Evolutionary conservation across 371 early-diverging fungal species (phyloP).

Genomic region (Amoeboaphelidium protococcarum): DNA sequence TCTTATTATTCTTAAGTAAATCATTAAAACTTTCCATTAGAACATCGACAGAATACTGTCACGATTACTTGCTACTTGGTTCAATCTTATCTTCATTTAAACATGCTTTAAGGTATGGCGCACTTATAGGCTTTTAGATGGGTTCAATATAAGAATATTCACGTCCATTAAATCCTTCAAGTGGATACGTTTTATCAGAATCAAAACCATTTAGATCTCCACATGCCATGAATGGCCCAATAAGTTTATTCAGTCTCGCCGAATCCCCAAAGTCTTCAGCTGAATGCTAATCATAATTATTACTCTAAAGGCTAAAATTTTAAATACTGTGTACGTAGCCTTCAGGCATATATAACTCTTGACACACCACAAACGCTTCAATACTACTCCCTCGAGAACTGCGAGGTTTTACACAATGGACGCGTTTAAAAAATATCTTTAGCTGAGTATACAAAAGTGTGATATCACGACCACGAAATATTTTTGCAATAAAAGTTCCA

Average conservation of each 20-base stretch:
- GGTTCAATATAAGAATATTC: too few relatives aligned
- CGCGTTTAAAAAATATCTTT: conserved; percentile 59
- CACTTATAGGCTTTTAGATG: too few relatives aligned
- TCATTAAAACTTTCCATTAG: too few relatives aligned
- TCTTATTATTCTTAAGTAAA: too few relatives aligned
- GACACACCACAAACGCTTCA: conserved; percentile 20
- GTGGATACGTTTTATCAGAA: conserved; percentile 9
- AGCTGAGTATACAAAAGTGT: conserved; percentile 69
- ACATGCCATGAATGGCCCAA: conserved; percentile 72
- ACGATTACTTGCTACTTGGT: too few relatives aligned
- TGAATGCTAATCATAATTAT: too few relatives aligned
- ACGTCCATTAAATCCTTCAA: too few relatives aligned
- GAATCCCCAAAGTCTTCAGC: conserved; percentile 26
- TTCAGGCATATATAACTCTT: conserved; percentile 1
- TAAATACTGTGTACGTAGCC: too few relatives aligned
- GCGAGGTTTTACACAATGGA: conserved; percentile 77
- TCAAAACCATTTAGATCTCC: conserved; percentile 35
- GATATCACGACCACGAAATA: conserved; percentile 80
- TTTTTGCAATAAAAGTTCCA: conserved; percentile 87
- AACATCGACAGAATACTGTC: too few relatives aligned
- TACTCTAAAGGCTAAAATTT: too few relatives aligned
- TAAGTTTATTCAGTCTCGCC: conserved; percentile 36
- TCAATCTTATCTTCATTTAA: too few relatives aligned
- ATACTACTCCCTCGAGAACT: conserved; percentile 77
- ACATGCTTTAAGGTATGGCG: too few relatives aligned